Base-by-base conservation (phyloP, 805 yeast species). In the Ogataea paraovalis region DNA sequence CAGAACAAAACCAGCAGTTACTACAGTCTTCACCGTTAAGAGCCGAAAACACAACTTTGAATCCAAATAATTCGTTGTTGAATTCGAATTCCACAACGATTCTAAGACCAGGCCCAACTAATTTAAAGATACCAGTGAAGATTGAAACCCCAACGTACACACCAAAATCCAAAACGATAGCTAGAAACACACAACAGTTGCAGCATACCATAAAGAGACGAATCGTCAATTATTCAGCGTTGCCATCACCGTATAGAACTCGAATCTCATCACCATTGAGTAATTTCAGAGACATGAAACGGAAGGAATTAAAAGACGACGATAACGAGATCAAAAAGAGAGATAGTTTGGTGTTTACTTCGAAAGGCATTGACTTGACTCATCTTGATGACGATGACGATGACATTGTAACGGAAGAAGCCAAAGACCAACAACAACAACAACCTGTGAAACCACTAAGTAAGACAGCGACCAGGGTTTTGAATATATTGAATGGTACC, bases 201-300 rank as follows among this genome's bases (percentile, higher is more conserved):
- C 59, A 55, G 10, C 54, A 50, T 14, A 53, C 63, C 2, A 49
- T 48, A 39, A 64, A 56, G 42, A 55, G 55, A 43, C 56, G 70
- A 47, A 57, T 66, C 28, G 57, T 63, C 4, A 53, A 50, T 21
- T 66, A 62, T 39, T 54, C 66, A 5, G 45, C 57, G 8, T 49
- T 62, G 10, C 62, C 67, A 4, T 59, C 62, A 1, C 64, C 67
- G 3, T 55, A 57, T 40, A 52, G 59, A 34, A 46, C 53, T 27
- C 50, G 65, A 33, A 51, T 60, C 3, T 53, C 58, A 8, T 61
- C 70, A 3, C 68, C 70, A 4, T 51, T 65, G 27, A 53, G 54
- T 4, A 44, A 57, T 6, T 55, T 51, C 42, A 45, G 57, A n/a
- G 61, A 51, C 32, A n/a, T 49, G 28, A 53, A 49, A 37, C 49